These are phyloP conservation scores for Geranomyces variabilis DNA, from an alignment of 192 early-diverging fungal species.

Conservation along the genomic window DNA sequence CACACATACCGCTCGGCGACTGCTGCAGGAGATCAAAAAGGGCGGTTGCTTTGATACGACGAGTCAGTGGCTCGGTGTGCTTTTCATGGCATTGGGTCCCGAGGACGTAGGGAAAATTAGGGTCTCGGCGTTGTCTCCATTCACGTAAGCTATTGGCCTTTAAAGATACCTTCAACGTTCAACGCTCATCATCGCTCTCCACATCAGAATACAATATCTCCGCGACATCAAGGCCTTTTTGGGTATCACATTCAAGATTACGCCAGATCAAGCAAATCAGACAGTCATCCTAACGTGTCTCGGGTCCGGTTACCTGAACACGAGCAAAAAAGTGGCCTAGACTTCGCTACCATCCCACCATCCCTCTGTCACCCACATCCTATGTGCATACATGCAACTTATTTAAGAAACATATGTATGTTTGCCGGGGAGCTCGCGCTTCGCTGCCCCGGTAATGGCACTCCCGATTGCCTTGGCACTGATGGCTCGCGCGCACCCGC, in stretches of 20 bases:
- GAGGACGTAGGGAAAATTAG: conserved; percentile 93
- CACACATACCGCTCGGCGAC: conserved; percentile 67
- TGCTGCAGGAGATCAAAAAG: conserved; percentile 83
- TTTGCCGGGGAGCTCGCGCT: too few species aligned
- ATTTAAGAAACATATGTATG: too few species aligned
- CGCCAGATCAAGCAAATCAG: conserved; percentile 71
- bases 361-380: too few species aligned
- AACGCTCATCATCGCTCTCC: background rate
- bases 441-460: too few species aligned
- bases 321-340: conserved; percentile 71
- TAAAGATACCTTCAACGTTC: background rate
- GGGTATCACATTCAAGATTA: conserved; percentile 90
- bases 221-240: conserved; percentile 90
- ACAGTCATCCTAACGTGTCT: conserved; percentile 83
- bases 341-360: background rate
- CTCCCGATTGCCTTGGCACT: too few species aligned
- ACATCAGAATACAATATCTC: conserved; percentile 80
- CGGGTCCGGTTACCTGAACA: conserved; percentile 87
- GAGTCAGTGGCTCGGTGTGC: conserved; percentile 84
- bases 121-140: conserved; percentile 81
- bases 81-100: conserved; percentile 85
- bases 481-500: too few species aligned
- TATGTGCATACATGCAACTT: too few species aligned
- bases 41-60: conserved; percentile 88
- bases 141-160: conserved; percentile 68